Evolutionary conservation across 2,329 filamentous ascomycete species (phyloP).

Genomic region (Cladosporium sp.): DNA sequence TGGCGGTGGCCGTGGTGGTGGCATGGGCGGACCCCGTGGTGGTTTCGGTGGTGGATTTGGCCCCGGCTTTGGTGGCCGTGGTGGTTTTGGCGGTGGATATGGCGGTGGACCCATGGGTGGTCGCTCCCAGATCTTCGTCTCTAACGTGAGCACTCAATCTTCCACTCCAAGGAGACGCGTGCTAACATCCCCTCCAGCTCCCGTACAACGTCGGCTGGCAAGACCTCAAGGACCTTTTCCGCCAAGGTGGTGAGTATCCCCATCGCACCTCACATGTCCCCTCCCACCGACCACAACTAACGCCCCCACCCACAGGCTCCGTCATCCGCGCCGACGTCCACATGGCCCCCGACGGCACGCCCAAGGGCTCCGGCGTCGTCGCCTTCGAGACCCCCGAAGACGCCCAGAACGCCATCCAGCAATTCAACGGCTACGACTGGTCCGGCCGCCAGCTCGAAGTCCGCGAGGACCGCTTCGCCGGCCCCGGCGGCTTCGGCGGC

Average conservation of each 20-base stretch:
- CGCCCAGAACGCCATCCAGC: constrained; percentile 88
- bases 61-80: constrained; percentile 45
- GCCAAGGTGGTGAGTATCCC: constrained; percentile 77
- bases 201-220: constrained; percentile 98
- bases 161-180: not conserved
- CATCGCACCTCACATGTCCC: constrained; percentile 1
- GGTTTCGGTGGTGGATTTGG: constrained; percentile 36
- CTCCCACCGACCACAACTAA: constrained; percentile 12
- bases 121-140: constrained; percentile 90
- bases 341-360: constrained; percentile 79
- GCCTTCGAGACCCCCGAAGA: constrained; percentile 94
- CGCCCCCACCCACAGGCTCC: constrained; percentile 52
- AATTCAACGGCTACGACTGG: constrained; percentile 99
- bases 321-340: constrained; percentile 96
- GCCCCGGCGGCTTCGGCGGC: constrained; percentile 38
- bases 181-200: constrained; percentile 54
- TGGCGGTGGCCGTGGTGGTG: constrained; percentile 43
- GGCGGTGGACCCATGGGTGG: constrained; percentile 47
- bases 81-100: constrained; percentile 45
- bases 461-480: constrained; percentile 90
- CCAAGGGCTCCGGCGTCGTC: constrained; percentile 95
- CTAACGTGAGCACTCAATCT: constrained; percentile 71
- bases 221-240: constrained; percentile 96
- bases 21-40: constrained; percentile 55
- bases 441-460: constrained; percentile 90